Evolutionary conservation across 306 rosid species (phyloP).

Genomic region (Vicia faba): DNA sequence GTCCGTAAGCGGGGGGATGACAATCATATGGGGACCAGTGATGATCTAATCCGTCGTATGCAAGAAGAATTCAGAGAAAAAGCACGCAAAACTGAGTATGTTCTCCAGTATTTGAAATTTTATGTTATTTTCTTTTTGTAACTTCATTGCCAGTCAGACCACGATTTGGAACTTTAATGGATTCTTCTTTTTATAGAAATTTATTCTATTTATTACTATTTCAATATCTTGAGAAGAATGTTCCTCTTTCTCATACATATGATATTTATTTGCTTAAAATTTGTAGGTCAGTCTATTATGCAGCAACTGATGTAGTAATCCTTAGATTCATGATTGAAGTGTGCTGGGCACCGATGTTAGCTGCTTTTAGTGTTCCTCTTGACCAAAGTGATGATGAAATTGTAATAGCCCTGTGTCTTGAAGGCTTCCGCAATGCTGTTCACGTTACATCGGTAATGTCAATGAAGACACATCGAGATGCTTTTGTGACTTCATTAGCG

Average conservation of each 20-base stretch:
- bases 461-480: slow-evolving; percentile 98
- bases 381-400: slow-evolving; percentile 92
- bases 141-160: slow-evolving; percentile 20
- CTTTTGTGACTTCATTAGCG: slow-evolving; percentile 89
- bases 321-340: slow-evolving; percentile 97
- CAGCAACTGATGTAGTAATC: slow-evolving; percentile 93
- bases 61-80: slow-evolving; percentile 98
- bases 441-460: slow-evolving; percentile 96
- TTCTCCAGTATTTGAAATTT: slow-evolving; percentile 27
- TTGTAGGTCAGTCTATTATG: slow-evolving; percentile 96
- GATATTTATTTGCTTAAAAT: slow-evolving; percentile 37
- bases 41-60: slow-evolving; percentile 93
- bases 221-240: not conserved
- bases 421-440: slow-evolving; percentile 84
- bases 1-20: slow-evolving; percentile 88
- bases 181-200: not conserved
- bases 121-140: not conserved
- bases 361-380: slow-evolving; percentile 99
- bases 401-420: slow-evolving; percentile 75
- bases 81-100: slow-evolving; percentile 98
- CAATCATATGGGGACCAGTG: slow-evolving; percentile 85
- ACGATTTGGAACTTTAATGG: slow-evolving; percentile 25
- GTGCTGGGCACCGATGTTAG: slow-evolving; percentile 99
- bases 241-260: not conserved
- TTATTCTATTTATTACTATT: slow-evolving; percentile 1